Evolutionary conservation across 352 stramenopile genomes (phyloP), one percentile per base, ranked within the genome.

Genomic region (Globisporangium paddicum): DNA sequence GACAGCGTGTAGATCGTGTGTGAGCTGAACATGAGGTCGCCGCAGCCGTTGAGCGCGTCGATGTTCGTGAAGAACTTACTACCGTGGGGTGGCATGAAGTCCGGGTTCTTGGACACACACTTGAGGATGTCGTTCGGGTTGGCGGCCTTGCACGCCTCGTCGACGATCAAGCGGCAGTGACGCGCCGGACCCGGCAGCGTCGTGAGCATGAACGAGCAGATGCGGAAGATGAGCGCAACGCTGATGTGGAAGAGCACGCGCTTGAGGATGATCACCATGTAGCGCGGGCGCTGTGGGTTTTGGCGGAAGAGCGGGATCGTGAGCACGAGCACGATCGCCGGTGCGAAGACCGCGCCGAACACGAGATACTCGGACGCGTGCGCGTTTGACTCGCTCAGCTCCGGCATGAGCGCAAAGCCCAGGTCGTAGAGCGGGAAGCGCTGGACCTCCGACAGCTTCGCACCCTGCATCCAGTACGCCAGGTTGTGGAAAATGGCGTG

Each of bases 1-100:
- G 86, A 89, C 69, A 96, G 63, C 4, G 86, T 95, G 82, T 95
- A 96, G 66, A 96, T 97, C 21, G 86, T 97, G 73, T 97, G 89
- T 32, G 85, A 96, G 64, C 86, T 96, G 63, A 96, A 97, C 86
- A 97, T 96, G 56, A 97, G 72, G 63, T 97, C 89, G 35, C 89
- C 89, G 50, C 89, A 97, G 52, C 73, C 84, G 23, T 90, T 90
- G 44, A 95, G 69, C n/a, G 81, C 77, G 49, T 93, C 82, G 44
- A 95, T 68, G 41, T 86, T 72, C 38, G 73, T 82, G 55, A 95
- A 91, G 49, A 85, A 72, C 61, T 92, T 61, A 40, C 52, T 35
- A 0, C 60, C 62, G 0, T 35, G 56, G 13, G 86, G 86, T 30
- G 86, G 79, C 41, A 86, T 73, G 46, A 93, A 95, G 9, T 92